phyloP scores from a whole-genome alignment of 176 grass and related monocot species.

The Pharus latifolius region DNA sequence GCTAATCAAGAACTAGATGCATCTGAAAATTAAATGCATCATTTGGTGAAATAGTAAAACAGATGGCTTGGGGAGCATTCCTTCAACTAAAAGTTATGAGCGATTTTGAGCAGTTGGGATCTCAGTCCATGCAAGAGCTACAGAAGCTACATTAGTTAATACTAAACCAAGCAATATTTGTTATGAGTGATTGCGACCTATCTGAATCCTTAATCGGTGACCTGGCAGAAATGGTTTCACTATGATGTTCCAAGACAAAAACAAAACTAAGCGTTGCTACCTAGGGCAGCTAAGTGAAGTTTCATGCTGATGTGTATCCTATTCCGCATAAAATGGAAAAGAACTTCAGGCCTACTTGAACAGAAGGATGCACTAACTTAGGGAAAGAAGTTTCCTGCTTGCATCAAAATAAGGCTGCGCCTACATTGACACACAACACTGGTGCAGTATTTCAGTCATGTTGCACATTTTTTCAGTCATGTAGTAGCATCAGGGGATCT shows the following conservation, averaged over 20 bases:
- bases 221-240: background rate
- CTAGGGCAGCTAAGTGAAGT: background rate
- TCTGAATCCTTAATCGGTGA: background rate
- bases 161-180: background rate
- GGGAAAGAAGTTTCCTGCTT: background rate
- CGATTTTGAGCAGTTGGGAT: background rate
- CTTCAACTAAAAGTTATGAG: background rate
- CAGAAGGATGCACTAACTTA: background rate
- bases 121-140: conserved; percentile 3
- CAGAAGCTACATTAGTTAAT: too few species aligned
- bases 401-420: background rate
- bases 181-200: background rate
- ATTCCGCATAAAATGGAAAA: background rate
- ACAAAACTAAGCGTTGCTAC: background rate
- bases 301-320: background rate
- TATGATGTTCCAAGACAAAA: background rate
- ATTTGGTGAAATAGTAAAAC: background rate
- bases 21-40: background rate
- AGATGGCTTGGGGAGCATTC: background rate
- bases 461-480: too few species aligned
- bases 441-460: too few species aligned
- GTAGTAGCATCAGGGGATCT: too few species aligned
- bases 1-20: background rate
- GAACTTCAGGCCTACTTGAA: background rate
- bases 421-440: background rate